Percentiles rank a stretch among this genome's conserved stretches.
Conservation (phyloP, 164 flowering plant genomes). For the Umbilicus rupestris region DNA sequence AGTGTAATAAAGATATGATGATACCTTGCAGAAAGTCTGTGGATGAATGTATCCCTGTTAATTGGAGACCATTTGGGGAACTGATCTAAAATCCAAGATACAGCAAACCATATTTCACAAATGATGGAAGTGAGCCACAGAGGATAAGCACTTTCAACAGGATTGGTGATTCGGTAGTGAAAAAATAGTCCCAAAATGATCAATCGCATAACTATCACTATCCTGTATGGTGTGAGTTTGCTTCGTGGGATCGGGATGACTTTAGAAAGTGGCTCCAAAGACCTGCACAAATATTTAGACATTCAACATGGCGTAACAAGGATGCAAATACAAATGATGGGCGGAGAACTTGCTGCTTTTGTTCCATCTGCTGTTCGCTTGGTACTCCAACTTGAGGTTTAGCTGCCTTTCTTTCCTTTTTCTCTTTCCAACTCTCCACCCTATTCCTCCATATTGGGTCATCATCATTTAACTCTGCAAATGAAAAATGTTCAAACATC, state of each 20-base stretch:
- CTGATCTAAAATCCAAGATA: constrained; percentile 95
- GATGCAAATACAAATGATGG: background rate
- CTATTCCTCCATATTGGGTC: constrained; percentile 96
- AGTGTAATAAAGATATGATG: background rate
- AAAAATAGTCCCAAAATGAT: constrained; percentile 77
- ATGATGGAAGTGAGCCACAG: constrained; percentile 92
- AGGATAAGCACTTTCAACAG: constrained; percentile 80
- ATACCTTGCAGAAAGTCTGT: constrained; percentile 78
- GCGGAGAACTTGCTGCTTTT: constrained; percentile 38
- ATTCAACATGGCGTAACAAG: background rate
- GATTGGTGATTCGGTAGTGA: constrained; percentile 78
- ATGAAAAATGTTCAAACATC: background rate
- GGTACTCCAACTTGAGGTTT: constrained; percentile 34
- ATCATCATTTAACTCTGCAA: constrained; percentile 62
- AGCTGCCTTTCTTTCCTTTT: constrained; percentile 53
- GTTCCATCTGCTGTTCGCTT: constrained; percentile 70
- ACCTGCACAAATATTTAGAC: constrained; percentile 30
- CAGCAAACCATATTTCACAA: constrained; percentile 97
- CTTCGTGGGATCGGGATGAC: constrained; percentile 46
- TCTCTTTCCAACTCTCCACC: constrained; percentile 93
- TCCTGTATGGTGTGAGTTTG: constrained; percentile 69
- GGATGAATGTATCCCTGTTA: constrained; percentile 51
- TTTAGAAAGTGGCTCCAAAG: constrained; percentile 65
- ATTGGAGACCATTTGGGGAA: constrained; percentile 94
- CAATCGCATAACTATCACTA: constrained; percentile 66